These are phyloP conservation scores for Apocynum venetum DNA, from an alignment of 257 asterid genomes.

Conservation along the genomic window DNA sequence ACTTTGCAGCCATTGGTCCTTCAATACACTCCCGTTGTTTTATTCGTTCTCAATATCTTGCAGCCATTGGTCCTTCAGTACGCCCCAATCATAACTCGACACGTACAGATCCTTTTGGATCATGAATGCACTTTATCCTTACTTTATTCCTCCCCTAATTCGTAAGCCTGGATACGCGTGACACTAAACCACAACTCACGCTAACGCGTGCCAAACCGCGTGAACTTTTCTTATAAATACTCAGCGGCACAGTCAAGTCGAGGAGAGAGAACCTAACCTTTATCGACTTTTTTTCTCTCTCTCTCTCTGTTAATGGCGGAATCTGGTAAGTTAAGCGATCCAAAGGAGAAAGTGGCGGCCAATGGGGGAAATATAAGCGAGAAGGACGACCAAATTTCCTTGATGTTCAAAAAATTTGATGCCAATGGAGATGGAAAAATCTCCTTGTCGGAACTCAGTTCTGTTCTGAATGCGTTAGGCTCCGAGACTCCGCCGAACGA, in stretches of 20 bases:
- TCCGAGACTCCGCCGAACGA: slow-evolving; percentile 49
- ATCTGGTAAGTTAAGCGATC: slow-evolving; percentile 4
- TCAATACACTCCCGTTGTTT: neutral
- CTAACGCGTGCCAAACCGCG: slow-evolving; percentile 39
- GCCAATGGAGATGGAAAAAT: slow-evolving; percentile 55
- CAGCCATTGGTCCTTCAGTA: neutral
- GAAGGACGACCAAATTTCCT: slow-evolving; percentile 23
- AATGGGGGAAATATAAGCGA: neutral
- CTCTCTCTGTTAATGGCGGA: slow-evolving; percentile 1
- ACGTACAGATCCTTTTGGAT: neutral
- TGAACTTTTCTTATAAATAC: slow-evolving; percentile 29
- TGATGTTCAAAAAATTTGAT: slow-evolving; percentile 48
- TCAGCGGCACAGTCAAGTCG: neutral
- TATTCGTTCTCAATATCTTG: no score
- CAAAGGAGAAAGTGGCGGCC: slow-evolving; percentile 1
- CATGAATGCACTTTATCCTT: neutral
- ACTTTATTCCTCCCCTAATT: neutral
- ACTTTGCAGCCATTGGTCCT: neutral
- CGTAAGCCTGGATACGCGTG: slow-evolving; percentile 5
- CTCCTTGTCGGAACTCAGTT: slow-evolving; percentile 38
- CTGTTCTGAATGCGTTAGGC: slow-evolving; percentile 46
- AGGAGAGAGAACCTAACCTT: neutral
- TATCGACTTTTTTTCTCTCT: neutral
- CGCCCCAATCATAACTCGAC: neutral
- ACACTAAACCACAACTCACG: slow-evolving; percentile 9